A percentile compares a stretch with the other conserved stretches of the same genome.
These are phyloP conservation scores for Dactylorhiza incarnata DNA, from an alignment of 106 monocot species.

Conservation along the genomic window DNA sequence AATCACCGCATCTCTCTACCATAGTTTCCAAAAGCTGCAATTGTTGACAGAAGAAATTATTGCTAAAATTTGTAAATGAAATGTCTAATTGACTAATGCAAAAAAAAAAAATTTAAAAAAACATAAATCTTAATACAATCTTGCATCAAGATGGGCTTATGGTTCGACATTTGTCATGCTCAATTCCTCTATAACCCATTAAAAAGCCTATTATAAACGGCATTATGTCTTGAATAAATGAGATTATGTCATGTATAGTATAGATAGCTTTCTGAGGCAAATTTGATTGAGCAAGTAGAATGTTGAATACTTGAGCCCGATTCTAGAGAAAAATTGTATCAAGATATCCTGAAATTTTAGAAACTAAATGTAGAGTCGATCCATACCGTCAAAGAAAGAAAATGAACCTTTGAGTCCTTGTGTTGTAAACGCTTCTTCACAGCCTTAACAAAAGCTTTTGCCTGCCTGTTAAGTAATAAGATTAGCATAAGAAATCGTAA, in stretches of 20 bases:
- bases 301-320: not conserved
- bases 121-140: no score
- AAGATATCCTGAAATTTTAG: not conserved
- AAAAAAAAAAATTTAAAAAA: not conserved
- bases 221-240: not conserved
- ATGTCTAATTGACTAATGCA: not conserved
- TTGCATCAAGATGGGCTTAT: no score
- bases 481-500: no score
- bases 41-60: not conserved
- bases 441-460: conserved; percentile 74
- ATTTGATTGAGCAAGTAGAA: not conserved
- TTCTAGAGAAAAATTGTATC: not conserved
- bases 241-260: not conserved
- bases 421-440: conserved; percentile 73
- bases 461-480: conserved; percentile 39
- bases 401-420: conserved; percentile 60
- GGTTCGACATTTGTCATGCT: no score
- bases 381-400: conserved; percentile 77
- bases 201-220: not conserved
- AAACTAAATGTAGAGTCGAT: not conserved
- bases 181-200: no score
- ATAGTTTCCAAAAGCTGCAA: conserved; percentile 83
- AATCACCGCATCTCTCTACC: conserved; percentile 91
- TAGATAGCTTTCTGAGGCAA: not conserved
- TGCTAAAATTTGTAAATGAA: not conserved